These are phyloP conservation scores for Amphicarpaea edgeworthii DNA, from an alignment of 306 rosid genomes.

Conservation along the genomic window DNA sequence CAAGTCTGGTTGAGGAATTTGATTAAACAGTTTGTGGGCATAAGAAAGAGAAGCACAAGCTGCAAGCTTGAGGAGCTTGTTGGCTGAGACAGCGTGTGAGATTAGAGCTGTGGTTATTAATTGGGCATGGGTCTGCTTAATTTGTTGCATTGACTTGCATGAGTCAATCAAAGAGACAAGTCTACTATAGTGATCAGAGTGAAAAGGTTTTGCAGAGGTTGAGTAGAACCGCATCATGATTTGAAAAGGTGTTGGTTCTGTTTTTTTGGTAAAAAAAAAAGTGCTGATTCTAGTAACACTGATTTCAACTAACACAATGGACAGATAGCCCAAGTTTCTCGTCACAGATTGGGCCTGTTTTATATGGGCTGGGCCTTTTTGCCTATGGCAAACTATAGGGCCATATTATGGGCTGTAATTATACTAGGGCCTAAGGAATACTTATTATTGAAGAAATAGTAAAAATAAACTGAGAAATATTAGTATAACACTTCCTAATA, in stretches of 20 bases:
- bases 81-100: slow-evolving; percentile 53
- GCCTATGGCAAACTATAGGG: not conserved
- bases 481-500: not conserved
- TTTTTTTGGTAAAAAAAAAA: not conserved
- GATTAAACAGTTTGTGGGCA: slow-evolving; percentile 66
- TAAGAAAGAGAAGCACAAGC: slow-evolving; percentile 50
- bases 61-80: slow-evolving; percentile 53
- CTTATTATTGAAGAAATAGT: not conserved
- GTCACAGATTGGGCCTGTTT: not conserved
- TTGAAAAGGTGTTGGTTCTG: not conserved
- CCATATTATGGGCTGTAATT: not conserved
- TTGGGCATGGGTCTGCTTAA: slow-evolving; percentile 65
- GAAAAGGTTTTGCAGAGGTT: slow-evolving; percentile 40
- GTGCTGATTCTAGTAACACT: not conserved
- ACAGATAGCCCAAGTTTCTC: slow-evolving; percentile 2
- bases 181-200: slow-evolving; percentile 28
- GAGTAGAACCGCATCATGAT: slow-evolving; percentile 55
- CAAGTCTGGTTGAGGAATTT: slow-evolving; percentile 61
- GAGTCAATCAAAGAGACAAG: slow-evolving; percentile 52
- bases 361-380: not conserved
- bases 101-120: slow-evolving; percentile 54
- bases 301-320: not conserved
- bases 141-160: slow-evolving; percentile 59
- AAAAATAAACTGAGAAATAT: not conserved
- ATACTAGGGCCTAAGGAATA: not conserved